Conservation (phyloP, 2,329 filamentous ascomycete genomes). For the Macrophomina tecta region DNA sequence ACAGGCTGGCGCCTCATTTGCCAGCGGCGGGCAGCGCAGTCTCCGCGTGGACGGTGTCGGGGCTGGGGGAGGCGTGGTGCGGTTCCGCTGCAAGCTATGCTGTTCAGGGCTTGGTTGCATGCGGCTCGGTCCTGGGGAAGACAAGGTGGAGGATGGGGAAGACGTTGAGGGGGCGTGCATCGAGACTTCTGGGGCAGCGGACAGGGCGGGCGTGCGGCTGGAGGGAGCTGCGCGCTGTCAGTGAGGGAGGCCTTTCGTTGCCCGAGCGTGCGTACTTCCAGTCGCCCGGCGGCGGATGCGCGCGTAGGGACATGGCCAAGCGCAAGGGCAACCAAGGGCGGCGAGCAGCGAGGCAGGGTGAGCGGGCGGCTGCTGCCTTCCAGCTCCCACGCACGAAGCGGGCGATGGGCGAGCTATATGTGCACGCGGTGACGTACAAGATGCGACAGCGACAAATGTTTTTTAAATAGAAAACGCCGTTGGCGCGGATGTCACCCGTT, state of each 20-base stretch:
- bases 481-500: constrained; percentile 11
- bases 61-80: constrained; percentile 9
- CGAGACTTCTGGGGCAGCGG: constrained; percentile 1
- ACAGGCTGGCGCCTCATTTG: neutral
- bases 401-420: constrained; percentile 6
- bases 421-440: neutral
- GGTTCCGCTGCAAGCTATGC: constrained; percentile 24
- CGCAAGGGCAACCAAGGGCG: neutral
- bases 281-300: constrained; percentile 4
- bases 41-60: neutral
- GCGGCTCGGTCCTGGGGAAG: constrained; percentile 22
- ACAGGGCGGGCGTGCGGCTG: constrained; percentile 16
- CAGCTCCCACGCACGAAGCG: constrained; percentile 3
- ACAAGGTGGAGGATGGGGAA: constrained; percentile 4
- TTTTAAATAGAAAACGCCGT: neutral
- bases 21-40: neutral
- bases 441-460: neutral
- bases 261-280: constrained; percentile 19
- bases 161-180: constrained; percentile 6
- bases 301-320: neutral
- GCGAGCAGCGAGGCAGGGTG: neutral
- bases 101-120: neutral
- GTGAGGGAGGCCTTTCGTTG: constrained; percentile 4
- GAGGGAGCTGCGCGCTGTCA: neutral
- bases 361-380: neutral